Evolutionary conservation across 768 basidiomycete species (phyloP).

Genomic region (Termitomyces sp.): DNA sequence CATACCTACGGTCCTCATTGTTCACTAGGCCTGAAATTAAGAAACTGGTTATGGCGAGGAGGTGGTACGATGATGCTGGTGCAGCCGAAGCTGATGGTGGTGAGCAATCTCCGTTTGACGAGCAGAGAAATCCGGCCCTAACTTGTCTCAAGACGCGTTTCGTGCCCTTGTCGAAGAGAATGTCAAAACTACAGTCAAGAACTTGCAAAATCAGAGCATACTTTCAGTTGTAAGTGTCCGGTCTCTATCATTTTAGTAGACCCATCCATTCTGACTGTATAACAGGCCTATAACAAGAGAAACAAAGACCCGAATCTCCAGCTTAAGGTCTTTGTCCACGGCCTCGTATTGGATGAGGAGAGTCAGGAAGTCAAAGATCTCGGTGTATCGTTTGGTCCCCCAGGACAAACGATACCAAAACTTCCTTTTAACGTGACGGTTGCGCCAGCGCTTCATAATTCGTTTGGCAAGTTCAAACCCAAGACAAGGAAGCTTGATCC

Average conservation of each 20-base stretch:
- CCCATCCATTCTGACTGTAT: slow-evolving; percentile 1
- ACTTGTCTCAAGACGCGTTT: slow-evolving; percentile 26
- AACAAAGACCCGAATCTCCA: slow-evolving; percentile 13
- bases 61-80: slow-evolving; percentile 17
- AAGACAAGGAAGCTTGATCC: slow-evolving; percentile 15
- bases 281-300: slow-evolving; percentile 10
- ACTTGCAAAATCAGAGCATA: slow-evolving; percentile 34
- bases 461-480: slow-evolving; percentile 13
- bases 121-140: background rate
- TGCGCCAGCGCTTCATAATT: slow-evolving; percentile 21
- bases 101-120: background rate
- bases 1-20: background rate
- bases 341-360: slow-evolving; percentile 53
- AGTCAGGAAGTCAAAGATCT: slow-evolving; percentile 49
- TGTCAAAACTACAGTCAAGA: slow-evolving; percentile 39
- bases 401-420: slow-evolving; percentile 28
- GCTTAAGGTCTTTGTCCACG: slow-evolving; percentile 45
- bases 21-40: slow-evolving; percentile 28
- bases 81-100: slow-evolving; percentile 8
- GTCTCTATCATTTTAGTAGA: background rate
- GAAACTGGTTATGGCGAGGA: slow-evolving; percentile 28
- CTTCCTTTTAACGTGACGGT: slow-evolving; percentile 29
- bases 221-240: slow-evolving; percentile 23
- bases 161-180: slow-evolving; percentile 47
- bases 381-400: slow-evolving; percentile 37